These are phyloP conservation scores for Staphylotrichum longicolle DNA, from an alignment of 495 filamentous ascomycete species.

Conservation along the genomic window DNA sequence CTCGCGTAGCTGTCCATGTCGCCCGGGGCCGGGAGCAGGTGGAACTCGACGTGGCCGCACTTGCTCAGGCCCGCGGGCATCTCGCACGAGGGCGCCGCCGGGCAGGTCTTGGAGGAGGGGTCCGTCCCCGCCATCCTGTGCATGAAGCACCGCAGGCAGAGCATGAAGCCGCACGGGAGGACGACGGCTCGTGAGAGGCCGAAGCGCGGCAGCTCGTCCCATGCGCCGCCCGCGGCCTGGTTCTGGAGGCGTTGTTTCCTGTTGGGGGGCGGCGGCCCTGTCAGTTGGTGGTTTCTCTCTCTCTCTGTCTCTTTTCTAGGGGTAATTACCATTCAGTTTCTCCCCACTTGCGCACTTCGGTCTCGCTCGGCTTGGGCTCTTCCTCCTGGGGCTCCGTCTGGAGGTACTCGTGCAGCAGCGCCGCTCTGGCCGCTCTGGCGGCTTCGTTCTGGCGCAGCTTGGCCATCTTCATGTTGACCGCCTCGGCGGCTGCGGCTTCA, in stretches of 20 bases:
- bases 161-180: not conserved
- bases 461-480: too few species aligned
- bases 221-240: not conserved
- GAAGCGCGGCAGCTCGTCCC: not conserved
- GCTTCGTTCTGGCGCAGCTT: too few species aligned
- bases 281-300: too few species aligned
- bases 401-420: too few species aligned
- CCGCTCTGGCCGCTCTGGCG: too few species aligned
- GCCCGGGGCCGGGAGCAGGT: not conserved
- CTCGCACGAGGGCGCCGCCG: too few species aligned
- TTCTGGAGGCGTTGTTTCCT: not conserved
- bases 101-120: too few species aligned
- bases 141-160: not conserved
- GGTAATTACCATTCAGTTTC: not conserved
- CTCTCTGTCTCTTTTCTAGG: too few species aligned
- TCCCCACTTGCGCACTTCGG: not conserved
- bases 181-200: not conserved
- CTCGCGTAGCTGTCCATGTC: not conserved
- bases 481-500: too few species aligned
- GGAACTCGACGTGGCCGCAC: not conserved
- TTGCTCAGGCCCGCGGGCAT: not conserved
- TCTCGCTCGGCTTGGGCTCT: too few species aligned
- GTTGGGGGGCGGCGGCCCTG: not conserved
- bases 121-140: not conserved
- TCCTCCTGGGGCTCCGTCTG: too few species aligned